Evolutionary conservation across 1,284 basidiomycete genomes (phyloP).

Genomic region (Fomes fomentarius): DNA sequence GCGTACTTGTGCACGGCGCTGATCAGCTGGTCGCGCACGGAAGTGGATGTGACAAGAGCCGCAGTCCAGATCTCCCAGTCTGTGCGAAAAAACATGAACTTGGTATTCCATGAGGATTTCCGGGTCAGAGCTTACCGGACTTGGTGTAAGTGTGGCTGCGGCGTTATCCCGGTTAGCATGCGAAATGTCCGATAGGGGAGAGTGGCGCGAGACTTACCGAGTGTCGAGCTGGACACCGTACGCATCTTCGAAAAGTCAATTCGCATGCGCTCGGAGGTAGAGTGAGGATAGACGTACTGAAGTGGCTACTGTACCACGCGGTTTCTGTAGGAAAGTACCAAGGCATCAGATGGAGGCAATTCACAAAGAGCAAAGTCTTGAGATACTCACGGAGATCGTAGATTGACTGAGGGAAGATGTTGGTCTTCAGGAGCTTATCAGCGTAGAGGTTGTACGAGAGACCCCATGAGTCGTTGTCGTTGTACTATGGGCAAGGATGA

Average conservation of each 20-base stretch:
- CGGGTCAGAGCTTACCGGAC: conserved; percentile 1
- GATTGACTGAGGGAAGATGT: conserved; percentile 63
- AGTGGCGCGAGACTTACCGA: conserved; percentile 33
- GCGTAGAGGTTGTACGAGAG: conserved; percentile 68
- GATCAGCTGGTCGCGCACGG: conserved; percentile 55
- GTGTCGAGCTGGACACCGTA: conserved; percentile 71
- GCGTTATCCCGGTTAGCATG: too few species aligned
- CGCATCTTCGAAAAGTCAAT: conserved; percentile 34
- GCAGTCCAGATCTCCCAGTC: conserved; percentile 65
- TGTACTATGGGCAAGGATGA: conserved; percentile 47
- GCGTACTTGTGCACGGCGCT: conserved; percentile 57
- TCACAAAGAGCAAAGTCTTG: not conserved
- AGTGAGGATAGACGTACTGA: conserved; percentile 37
- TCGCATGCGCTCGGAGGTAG: not conserved
- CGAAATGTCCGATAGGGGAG: too few species aligned
- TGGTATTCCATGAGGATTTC: not conserved
- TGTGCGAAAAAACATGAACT: not conserved
- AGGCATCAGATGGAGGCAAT: not conserved
- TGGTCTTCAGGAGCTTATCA: conserved; percentile 62
- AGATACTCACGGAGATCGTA: conserved; percentile 59
- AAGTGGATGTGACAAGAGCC: conserved; percentile 50
- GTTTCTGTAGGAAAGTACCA: conserved; percentile 47
- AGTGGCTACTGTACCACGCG: conserved; percentile 61
- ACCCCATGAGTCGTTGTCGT: conserved; percentile 53
- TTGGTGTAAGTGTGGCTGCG: conserved; percentile 10